Base-by-base conservation (phyloP, 2,329 filamentous ascomycete species). In the Fusarium setosum region DNA sequence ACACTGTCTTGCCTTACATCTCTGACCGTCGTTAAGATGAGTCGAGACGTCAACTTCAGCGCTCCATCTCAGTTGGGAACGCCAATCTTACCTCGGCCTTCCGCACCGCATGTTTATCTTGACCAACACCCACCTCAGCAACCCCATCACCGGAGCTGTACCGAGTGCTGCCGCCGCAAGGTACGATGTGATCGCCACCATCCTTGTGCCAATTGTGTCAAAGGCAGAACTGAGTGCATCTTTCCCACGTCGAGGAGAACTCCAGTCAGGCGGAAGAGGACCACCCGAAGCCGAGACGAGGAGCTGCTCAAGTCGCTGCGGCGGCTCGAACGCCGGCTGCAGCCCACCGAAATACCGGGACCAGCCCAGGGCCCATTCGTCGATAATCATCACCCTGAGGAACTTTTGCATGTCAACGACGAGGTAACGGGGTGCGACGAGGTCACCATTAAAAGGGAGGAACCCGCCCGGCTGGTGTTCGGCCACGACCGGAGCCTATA, bases 121-220 rank as follows among this genome's bases (percentile, higher is more conserved):
- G 37, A 20, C 18, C 37, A 13, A 3, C 32, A 8, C 4, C 42
- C 42, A 9, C 23, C 26, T 9, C 42, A 12, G 17, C 42, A 45
- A n/a, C 24, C 31, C 11, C 34, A 40, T 29, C 48, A 17, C n/a
- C 48, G 48, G 6, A 51, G 48, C 48, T 51, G 48, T 23, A 38
- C 35, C 11, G 34, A 51, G 23, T 51, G 48, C 35, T 38, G 48
- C n/a, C 48, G 34, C 15, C 48, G 48, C 20, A 51, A 51, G 34
- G 48, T 51, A 9, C 21, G 24, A 13, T 51, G 48, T 29, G 48
- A 51, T 21, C 48, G 48, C 34, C n/a, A 26, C 9, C 21, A 51
- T 9, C 48, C 48, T 34, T 51, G 48, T 31, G n/a, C 23, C 35
- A 51, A 51, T 31, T 51, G 48, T n/a, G 35, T 40, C 21, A 37